Conservation (phyloP, 2,329 filamentous ascomycete species). For the Botryotinia narcissicola region DNA sequence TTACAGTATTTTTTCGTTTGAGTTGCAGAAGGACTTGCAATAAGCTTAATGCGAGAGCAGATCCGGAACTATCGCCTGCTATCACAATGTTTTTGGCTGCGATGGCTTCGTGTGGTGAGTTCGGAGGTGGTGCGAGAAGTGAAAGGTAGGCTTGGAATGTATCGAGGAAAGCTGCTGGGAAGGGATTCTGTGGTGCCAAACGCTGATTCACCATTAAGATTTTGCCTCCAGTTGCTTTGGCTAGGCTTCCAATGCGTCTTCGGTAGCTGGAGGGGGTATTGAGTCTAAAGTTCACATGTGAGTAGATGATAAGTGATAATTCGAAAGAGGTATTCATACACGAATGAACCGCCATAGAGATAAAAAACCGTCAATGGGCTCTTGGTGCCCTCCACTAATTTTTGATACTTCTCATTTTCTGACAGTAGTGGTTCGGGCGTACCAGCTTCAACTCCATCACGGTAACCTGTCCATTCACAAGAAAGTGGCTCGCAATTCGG, state of each 20-base stretch:
- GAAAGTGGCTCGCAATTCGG: not conserved
- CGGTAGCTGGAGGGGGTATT: not conserved
- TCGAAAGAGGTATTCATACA: not conserved
- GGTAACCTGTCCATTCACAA: not conserved
- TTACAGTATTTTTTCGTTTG: not conserved
- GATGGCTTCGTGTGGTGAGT: not conserved
- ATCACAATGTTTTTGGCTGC: not conserved
- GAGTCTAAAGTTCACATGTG: not conserved
- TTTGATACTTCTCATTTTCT: not conserved
- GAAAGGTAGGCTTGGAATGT: conserved; percentile 1
- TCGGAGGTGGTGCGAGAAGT: not conserved
- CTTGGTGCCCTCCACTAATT: not conserved
- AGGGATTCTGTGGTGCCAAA: conserved; percentile 3
- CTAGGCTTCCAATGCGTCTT: not conserved
- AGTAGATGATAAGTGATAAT: not conserved
- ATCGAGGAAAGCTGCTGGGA: conserved; percentile 14
- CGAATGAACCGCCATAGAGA: not conserved
- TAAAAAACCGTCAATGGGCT: not conserved
- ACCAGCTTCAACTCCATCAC: not conserved
- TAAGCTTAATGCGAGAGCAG: not conserved
- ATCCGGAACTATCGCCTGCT: conserved; percentile 1
- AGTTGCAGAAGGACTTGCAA: not conserved
- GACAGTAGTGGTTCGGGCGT: not conserved
- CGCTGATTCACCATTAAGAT: not conserved
- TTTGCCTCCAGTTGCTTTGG: not conserved